These are phyloP conservation scores for Pseudogymnoascus pannorum DNA, from an alignment of 2,329 filamentous ascomycete species.

Conservation along the genomic window DNA sequence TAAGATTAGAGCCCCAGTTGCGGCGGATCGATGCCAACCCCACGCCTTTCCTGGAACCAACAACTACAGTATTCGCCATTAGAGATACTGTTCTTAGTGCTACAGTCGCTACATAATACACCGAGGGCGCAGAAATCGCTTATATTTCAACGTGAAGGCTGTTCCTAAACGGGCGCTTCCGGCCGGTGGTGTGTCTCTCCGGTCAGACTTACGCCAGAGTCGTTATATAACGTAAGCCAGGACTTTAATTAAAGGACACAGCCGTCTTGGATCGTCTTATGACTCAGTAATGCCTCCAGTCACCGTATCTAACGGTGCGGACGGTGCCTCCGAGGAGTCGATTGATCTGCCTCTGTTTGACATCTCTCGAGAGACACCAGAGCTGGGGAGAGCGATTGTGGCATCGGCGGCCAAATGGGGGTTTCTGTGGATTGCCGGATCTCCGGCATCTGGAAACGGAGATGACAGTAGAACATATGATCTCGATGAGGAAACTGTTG, in stretches of 20 bases:
- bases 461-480: not conserved
- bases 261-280: not conserved
- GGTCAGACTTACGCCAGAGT: not conserved
- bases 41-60: not conserved
- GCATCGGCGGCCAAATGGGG: not conserved
- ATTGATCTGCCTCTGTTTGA: slow-evolving; percentile 3
- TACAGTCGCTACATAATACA: not conserved
- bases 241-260: not conserved
- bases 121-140: not conserved
- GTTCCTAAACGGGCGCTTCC: not conserved
- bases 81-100: not conserved
- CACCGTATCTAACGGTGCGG: not conserved
- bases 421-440: not conserved
- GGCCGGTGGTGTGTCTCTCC: not conserved
- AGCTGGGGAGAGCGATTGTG: not conserved
- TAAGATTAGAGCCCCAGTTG: not conserved
- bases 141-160: not conserved
- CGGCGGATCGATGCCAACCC: not conserved
- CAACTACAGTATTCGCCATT: not conserved
- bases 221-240: not conserved
- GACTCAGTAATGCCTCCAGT: not conserved
- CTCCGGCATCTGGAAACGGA: not conserved
- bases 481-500: not conserved
- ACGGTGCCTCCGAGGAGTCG: not conserved
- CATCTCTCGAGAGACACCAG: slow-evolving; percentile 1